Conservation (phyloP, 78 protist species). For the Cavenderia fasciculata region DNA sequence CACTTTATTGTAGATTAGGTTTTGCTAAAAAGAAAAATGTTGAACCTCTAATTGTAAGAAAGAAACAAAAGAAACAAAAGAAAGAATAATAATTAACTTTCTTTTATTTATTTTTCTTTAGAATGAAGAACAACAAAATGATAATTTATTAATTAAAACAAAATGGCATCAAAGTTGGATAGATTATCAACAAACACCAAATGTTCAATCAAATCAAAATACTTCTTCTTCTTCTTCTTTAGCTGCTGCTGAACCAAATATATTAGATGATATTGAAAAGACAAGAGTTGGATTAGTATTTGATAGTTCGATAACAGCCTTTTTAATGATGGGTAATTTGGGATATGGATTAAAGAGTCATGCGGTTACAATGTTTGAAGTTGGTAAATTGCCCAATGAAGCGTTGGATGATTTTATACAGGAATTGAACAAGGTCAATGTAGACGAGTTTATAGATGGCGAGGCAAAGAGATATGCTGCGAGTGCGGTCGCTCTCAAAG, state of each 20-base stretch:
- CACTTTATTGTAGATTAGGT: slow-evolving; percentile 91
- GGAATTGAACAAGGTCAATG: slow-evolving; percentile 80
- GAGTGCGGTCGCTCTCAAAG: slow-evolving; percentile 86
- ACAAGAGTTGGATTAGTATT: slow-evolving; percentile 88
- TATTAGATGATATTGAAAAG: neutral
- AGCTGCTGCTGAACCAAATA: neutral
- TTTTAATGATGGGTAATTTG: slow-evolving; percentile 96
- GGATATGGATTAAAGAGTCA: slow-evolving; percentile 91
- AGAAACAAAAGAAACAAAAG: neutral
- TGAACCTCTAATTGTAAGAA: slow-evolving; percentile 57
- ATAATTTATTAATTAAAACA: neutral
- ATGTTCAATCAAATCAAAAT: slow-evolving; percentile 1
- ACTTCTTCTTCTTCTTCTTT: neutral
- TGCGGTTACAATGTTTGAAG: slow-evolving; percentile 97
- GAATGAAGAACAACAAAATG: slow-evolving; percentile 24
- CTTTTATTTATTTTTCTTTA: neutral
- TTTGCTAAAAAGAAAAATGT: slow-evolving; percentile 89
- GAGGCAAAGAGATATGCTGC: slow-evolving; percentile 88
- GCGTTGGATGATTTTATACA: slow-evolving; percentile 81
- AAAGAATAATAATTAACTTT: neutral
- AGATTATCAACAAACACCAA: too few species aligned
- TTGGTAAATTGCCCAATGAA: slow-evolving; percentile 94
- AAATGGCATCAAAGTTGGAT: slow-evolving; percentile 73
- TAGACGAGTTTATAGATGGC: slow-evolving; percentile 77
- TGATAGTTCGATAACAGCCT: slow-evolving; percentile 93